Evolutionary conservation across 148 eudicot genomes (phyloP).

Genomic region (Gaultheria prostrata): DNA sequence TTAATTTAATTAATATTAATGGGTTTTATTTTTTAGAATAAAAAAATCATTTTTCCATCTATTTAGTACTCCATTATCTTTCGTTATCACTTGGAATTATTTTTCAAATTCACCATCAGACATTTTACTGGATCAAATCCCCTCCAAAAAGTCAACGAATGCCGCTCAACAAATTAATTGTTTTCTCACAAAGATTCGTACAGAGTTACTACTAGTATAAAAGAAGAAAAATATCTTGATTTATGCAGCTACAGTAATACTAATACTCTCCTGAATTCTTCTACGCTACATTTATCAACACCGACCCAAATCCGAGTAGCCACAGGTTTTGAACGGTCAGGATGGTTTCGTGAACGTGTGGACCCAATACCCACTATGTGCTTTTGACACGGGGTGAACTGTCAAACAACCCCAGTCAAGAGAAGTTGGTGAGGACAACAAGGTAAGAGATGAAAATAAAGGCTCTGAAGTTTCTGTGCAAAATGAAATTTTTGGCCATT

Average conservation of each 20-base stretch:
- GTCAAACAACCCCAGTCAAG: not conserved
- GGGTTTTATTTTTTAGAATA: not conserved
- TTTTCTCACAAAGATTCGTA: not conserved
- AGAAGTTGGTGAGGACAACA: not conserved
- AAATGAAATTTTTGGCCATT: not conserved
- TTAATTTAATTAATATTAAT: not conserved
- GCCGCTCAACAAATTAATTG: not conserved
- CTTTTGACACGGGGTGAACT: not conserved
- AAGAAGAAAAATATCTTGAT: not conserved
- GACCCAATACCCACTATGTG: not conserved
- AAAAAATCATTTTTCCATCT: too few species aligned
- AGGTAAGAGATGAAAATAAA: not conserved
- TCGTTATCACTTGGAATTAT: not conserved
- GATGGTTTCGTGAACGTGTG: conserved; percentile 6
- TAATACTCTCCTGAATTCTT: not conserved
- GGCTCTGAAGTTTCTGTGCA: not conserved
- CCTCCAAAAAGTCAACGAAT: not conserved
- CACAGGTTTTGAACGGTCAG: not conserved
- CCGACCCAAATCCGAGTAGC: not conserved
- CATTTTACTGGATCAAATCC: not conserved
- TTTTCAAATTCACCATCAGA: not conserved
- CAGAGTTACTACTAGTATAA: not conserved
- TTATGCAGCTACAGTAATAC: too few species aligned
- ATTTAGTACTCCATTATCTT: too few species aligned
- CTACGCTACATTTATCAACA: not conserved